Conservation (phyloP, 129 eudicot genomes). For the Oenanthe sinensis region DNA sequence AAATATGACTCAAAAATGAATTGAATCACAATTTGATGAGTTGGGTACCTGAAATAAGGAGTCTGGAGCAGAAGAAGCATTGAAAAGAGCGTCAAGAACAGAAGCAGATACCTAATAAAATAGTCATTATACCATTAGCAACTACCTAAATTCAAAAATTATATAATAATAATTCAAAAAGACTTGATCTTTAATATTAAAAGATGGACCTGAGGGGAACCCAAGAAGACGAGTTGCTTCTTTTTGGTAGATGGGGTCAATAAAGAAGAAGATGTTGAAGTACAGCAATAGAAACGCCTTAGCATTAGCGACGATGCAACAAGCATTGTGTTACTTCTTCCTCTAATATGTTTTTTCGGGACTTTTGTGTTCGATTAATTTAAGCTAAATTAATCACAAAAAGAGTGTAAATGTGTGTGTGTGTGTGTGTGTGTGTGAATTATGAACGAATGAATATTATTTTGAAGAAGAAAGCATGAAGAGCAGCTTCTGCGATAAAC, state of each 20-base stretch:
- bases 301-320: constrained; percentile 42
- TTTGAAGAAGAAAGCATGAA: not conserved
- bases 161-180: too few relatives aligned
- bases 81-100: constrained; percentile 70
- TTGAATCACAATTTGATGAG: not conserved
- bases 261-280: constrained; percentile 18
- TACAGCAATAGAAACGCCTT: constrained; percentile 38
- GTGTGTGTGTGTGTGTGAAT: not conserved
- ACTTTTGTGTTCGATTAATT: not conserved
- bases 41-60: constrained; percentile 64
- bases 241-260: constrained; percentile 28
- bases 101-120: constrained; percentile 60
- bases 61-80: constrained; percentile 55
- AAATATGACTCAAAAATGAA: not conserved
- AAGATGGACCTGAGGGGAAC: constrained; percentile 63
- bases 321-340: not conserved
- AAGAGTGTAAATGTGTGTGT: not conserved
- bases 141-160: too few relatives aligned
- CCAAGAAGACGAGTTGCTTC: constrained; percentile 72
- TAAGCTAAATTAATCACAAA: not conserved
- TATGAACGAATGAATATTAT: too few relatives aligned
- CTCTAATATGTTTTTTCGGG: not conserved
- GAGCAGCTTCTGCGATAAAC: not conserved
- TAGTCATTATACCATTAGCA: not conserved
- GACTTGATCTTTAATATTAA: not conserved